These are phyloP conservation scores for Xylaria sp. DNA, from an alignment of 2,329 filamentous ascomycete species.

Conservation along the genomic window DNA sequence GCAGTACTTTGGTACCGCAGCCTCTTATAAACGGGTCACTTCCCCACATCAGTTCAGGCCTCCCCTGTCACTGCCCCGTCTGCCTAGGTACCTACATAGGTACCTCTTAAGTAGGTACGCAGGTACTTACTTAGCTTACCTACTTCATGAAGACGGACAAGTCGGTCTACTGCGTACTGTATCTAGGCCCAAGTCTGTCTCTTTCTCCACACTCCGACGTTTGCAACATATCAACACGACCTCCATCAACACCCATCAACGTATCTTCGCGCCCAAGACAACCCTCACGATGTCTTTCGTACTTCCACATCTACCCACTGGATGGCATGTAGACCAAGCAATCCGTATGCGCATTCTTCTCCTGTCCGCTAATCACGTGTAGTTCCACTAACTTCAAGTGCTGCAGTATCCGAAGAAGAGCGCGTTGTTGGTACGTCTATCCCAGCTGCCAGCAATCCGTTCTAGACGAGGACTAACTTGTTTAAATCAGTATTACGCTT, in stretches of 20 bases:
- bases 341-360: constrained; percentile 58
- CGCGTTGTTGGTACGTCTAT: constrained; percentile 66
- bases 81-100: too few species aligned
- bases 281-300: constrained; percentile 72
- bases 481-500: constrained; percentile 18
- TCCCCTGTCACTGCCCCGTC: too few species aligned
- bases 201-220: too few species aligned
- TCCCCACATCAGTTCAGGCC: too few species aligned
- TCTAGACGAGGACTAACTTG: background rate
- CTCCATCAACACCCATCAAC: background rate
- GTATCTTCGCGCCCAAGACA: background rate
- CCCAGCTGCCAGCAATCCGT: background rate
- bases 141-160: too few species aligned
- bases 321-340: constrained; percentile 98
- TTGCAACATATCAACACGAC: background rate
- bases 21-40: too few species aligned
- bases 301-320: constrained; percentile 86
- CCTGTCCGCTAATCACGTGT: background rate
- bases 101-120: too few species aligned
- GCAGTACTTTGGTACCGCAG: too few species aligned
- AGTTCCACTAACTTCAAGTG: constrained; percentile 7
- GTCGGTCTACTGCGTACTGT: too few species aligned
- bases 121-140: too few species aligned
- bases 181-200: too few species aligned
- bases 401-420: constrained; percentile 74